Evolutionary conservation across 139 green algal species (phyloP).

Genomic region (Chara braunii): DNA sequence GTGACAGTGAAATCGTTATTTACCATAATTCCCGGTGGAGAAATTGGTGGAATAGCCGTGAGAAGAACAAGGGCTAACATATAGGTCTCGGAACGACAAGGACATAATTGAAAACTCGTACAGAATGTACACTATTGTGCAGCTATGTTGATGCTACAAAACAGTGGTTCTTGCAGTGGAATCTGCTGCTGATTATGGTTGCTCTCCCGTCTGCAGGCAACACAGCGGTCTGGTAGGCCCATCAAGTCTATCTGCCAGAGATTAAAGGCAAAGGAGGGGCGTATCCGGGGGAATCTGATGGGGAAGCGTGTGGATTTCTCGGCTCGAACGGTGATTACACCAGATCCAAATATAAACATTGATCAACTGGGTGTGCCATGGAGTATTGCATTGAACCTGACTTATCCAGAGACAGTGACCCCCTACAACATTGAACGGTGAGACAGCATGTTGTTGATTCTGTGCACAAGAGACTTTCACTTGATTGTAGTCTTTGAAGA

Average conservation of each 20-base stretch:
- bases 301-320: conserved; percentile 99
- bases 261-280: conserved; percentile 71
- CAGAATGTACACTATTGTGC: too few relatives aligned
- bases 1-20: too few relatives aligned
- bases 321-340: conserved; percentile 91
- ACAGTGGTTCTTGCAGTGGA: too few relatives aligned
- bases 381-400: conserved; percentile 95
- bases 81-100: too few relatives aligned
- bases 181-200: too few relatives aligned
- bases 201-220: conserved; percentile 33
- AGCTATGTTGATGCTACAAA: too few relatives aligned
- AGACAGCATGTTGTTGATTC: neutral
- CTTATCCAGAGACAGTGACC: conserved; percentile 87
- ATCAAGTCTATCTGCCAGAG: conserved; percentile 94
- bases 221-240: conserved; percentile 53
- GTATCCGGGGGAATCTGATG: conserved; percentile 98
- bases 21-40: too few relatives aligned
- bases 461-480: conserved; percentile 9
- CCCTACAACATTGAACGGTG: conserved; percentile 51
- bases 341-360: conserved; percentile 94
- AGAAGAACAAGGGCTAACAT: too few relatives aligned
- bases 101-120: too few relatives aligned
- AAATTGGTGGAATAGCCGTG: too few relatives aligned
- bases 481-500: too few relatives aligned
- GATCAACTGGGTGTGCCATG: conserved; percentile 97